Evolutionary conservation across 1,139 yeast genomes (phyloP).

Genomic region (Geotrichum macrosporum): DNA sequence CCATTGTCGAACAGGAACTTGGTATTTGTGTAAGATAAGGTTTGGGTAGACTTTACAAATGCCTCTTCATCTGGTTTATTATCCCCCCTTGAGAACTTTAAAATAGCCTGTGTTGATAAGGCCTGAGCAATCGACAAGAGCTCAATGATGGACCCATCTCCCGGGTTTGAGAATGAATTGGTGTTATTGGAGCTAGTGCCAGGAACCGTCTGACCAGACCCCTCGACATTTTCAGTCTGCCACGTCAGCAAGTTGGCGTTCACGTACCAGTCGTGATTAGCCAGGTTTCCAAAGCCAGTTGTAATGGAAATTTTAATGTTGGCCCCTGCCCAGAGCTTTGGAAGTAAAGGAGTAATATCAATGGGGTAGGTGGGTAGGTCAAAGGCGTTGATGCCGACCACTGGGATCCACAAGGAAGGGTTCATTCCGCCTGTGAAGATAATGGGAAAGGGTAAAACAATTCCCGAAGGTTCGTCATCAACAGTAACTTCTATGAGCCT

Average conservation of each 20-base stretch:
- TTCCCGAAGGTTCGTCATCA: slow-evolving; percentile 36
- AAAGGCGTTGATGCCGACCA: slow-evolving; percentile 67
- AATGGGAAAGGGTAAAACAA: slow-evolving; percentile 43
- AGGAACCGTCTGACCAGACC: slow-evolving; percentile 27
- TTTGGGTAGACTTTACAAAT: slow-evolving; percentile 20
- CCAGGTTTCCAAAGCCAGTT: slow-evolving; percentile 51
- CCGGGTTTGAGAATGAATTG: slow-evolving; percentile 15
- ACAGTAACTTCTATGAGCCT: slow-evolving; percentile 38
- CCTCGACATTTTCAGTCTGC: slow-evolving; percentile 42
- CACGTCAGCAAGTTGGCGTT: slow-evolving; percentile 63
- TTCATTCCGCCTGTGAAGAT: slow-evolving; percentile 76
- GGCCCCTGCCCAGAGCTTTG: slow-evolving; percentile 50
- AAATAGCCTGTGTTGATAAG: slow-evolving; percentile 18
- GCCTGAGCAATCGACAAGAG: slow-evolving; percentile 17
- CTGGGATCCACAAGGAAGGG: slow-evolving; percentile 74
- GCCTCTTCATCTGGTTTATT: slow-evolving; percentile 11
- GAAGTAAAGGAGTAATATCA: slow-evolving; percentile 65
- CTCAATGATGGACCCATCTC: slow-evolving; percentile 14
- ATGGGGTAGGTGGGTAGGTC: slow-evolving; percentile 63
- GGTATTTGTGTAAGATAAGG: slow-evolving; percentile 19
- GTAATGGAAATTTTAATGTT: slow-evolving; percentile 41
- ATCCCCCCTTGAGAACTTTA: slow-evolving; percentile 16
- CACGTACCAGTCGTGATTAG: slow-evolving; percentile 55
- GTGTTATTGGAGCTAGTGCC: slow-evolving; percentile 15
- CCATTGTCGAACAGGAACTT: slow-evolving; percentile 17